Evolutionary conservation across 768 basidiomycete species (phyloP), one percentile per base, ranked within the genome.

Genomic region (Podaxis sp.): DNA sequence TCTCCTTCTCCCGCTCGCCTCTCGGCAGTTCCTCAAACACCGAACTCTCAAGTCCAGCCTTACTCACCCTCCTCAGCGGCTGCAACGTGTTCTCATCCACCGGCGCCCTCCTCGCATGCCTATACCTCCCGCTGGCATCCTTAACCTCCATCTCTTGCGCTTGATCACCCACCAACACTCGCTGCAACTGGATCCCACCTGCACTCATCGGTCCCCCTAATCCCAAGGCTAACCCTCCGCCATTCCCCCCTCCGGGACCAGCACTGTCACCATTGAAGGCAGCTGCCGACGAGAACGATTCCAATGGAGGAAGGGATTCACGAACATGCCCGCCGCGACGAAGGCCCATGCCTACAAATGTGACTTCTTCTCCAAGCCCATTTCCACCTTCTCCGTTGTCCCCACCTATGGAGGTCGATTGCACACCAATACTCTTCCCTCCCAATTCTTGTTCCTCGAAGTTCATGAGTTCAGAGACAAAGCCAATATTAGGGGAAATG

Each of bases 401-500:
- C 64, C 51, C 52, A 6, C 61, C 61, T 11, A 49, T 55, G 22
- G 40, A 70, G 17, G 76, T 69, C 0, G 82, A 77, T 59, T 88
- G 77, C 36, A 92, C 90, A 42, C 89, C 90, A 33, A 86, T 76
- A 12, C 84, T 86, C 76, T 93, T 86, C 58, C 91, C 81, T 64
- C 95, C 87, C 55, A 96, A 79, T 75, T 96, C 92, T 70, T 88
- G 81, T 71, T 96, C 95, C 77, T 99, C 96, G 70, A 96, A 97
- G 52, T 87, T 90, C 96, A 97, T 97, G 48, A 99, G 83, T 74
- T 97, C 95, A 3, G 93, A 94, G 49, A 98, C 95, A 75, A 99
- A 99, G 6, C 96, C 96, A 65, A 99, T 96, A 71, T 97, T 98
- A 9, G 96, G 96, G 13, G 93, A 95, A 67, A 98, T 96, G 66